Base-by-base conservation (phyloP, 257 asterid genomes). In the Scutellaria baicalensis region DNA sequence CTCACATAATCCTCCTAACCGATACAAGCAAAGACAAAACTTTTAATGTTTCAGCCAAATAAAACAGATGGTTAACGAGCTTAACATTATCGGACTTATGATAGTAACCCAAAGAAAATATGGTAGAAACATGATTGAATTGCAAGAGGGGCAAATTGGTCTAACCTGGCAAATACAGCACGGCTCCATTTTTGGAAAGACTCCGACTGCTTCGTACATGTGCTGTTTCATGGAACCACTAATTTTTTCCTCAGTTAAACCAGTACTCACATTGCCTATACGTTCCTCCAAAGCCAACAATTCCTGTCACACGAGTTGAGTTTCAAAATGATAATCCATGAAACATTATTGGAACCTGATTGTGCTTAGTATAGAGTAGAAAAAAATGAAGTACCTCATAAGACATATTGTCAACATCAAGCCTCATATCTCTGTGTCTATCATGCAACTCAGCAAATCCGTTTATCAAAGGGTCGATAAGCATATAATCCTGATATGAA, bases 161-260 rank as follows among this genome's bases (percentile, higher is more conserved):
- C 83, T 72, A 51, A 92, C 98, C 95, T 80, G 97, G 74, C 97
- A 93, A 49, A 93, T 75, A 71, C 93, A 88, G 84, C 98, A 93
- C 2, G 97, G 95, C 73, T 88, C 97, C 73, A 76, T 18, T 74
- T 75, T 83, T 55, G 80, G 77, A 5, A 69, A 64, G 36, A 73
- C 44, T 55, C 75, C 70, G 4, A 64, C 12, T 11, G 74, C 42
- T 48, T 66, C 75, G 68, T 83, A 65, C 70, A 78, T 89, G 35
- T 86, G 61, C 73, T 78, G 91, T 70, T 79, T 80, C 87, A 93
- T 73, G 6, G 66, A 75, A 60, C 48, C 73, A 63, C 63, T 40
- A 51, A 90, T 87, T 42, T 64, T 73, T 18, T 81, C 91, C 81
- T 88, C 95, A 9, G 80, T 80, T 75, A 93, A 75, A 40, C 97